Evolutionary conservation across 345 rosid species (phyloP), one percentile per base, ranked within the genome.

Genomic region (Bretschneidera sinensis): DNA sequence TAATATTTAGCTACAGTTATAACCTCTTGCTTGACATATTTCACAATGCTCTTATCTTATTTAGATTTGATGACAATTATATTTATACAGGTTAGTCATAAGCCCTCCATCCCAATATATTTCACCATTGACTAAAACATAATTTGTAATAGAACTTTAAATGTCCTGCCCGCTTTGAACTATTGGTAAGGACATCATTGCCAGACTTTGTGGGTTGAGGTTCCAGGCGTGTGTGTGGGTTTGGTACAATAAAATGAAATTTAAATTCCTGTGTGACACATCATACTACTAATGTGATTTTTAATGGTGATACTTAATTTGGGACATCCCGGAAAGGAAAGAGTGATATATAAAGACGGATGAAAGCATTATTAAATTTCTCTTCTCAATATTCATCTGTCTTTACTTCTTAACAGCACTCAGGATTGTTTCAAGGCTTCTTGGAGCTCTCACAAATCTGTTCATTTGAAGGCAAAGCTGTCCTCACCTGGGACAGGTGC

Each of bases 391-490:
- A 21, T 60, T 74, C 31, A 52, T n/a, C n/a, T 55, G 25, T 33
- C 49, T 39, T 13, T 66, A 9, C 24, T 3, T 49, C 39, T 61
- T 59, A 21, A 53, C 62, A 94, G 96, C 71, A 69, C 99, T 61
- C 97, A 94, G 78, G 99, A 94, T 21, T 94, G 99, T 73, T 94
- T 94, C 71, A 94, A 88, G 76, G 84, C 80, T 61, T 85, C 95
- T 43, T 94, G 97, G 99, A 86, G 88, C 77, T 74, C 91, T 43
- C 99, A 94, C 65, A 94, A 86, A 70, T 79, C 87, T 67, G 89
- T 82, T 57, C 97, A 94, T 72, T 61, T 70, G 75, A 89, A 86
- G 76, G 86, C 90, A 16, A 89, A 75, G 84, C 71, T 74, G 25
- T 74, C 91, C 53, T 60, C 79, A 18, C 64, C 66, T 43, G 88